phyloP scores from a whole-genome alignment of 2,329 filamentous ascomycete genomes.

The Sclerotinia spermophila region DNA sequence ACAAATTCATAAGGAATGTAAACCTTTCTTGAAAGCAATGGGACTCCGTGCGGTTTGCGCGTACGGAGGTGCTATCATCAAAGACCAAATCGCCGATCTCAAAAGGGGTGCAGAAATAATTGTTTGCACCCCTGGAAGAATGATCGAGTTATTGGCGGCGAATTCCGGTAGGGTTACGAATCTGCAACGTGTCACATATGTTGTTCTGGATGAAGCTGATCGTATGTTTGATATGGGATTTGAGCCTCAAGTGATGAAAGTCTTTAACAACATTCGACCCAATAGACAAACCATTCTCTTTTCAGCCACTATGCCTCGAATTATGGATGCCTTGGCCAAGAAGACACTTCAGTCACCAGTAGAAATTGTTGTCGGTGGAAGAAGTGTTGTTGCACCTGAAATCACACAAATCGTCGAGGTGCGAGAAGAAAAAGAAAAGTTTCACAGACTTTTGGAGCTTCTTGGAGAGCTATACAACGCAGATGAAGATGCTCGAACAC shows the following conservation, averaged over 20 bases:
- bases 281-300: slow-evolving; percentile 93
- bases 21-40: slow-evolving; percentile 86
- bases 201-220: slow-evolving; percentile 95
- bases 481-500: slow-evolving; percentile 83
- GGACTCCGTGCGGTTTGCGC: slow-evolving; percentile 84
- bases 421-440: slow-evolving; percentile 76
- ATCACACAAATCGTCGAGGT: slow-evolving; percentile 94
- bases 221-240: slow-evolving; percentile 99
- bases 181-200: slow-evolving; percentile 81
- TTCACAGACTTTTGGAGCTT: slow-evolving; percentile 77
- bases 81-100: slow-evolving; percentile 93
- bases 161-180: slow-evolving; percentile 95
- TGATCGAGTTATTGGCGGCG: slow-evolving; percentile 91
- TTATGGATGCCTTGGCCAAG: slow-evolving; percentile 85
- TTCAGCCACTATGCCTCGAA: slow-evolving; percentile 91
- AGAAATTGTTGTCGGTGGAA: slow-evolving; percentile 88
- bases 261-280: slow-evolving; percentile 85
- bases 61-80: slow-evolving; percentile 92
- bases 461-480: slow-evolving; percentile 81
- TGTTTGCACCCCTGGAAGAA: slow-evolving; percentile 88
- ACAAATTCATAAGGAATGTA: slow-evolving; percentile 92
- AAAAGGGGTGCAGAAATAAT: slow-evolving; percentile 95
- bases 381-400: slow-evolving; percentile 81
- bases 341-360: slow-evolving; percentile 83
- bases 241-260: slow-evolving; percentile 96